phyloP scores from a whole-genome alignment of 1,284 basidiomycete species.

The Apiotrichum sp. region DNA sequence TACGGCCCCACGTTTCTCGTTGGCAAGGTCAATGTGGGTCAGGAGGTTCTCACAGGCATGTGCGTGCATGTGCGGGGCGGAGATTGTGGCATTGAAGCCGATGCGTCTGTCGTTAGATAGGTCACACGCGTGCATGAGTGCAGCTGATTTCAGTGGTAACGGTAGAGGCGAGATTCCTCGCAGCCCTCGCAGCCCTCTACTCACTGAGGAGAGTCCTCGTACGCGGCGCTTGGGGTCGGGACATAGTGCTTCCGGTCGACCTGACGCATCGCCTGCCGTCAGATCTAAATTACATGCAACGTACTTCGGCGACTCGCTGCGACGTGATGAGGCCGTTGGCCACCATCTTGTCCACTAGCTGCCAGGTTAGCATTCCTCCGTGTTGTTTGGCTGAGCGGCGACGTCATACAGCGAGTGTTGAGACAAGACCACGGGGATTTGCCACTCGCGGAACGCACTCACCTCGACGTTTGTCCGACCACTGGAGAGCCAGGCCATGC shows the following conservation, averaged over 20 bases:
- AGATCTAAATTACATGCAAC: not conserved
- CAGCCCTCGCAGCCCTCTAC: constrained; percentile 6
- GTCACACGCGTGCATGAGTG: too few species aligned
- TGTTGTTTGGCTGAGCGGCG: not conserved
- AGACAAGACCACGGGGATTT: not conserved
- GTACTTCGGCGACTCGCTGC: constrained; percentile 30
- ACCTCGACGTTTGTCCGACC: constrained; percentile 40
- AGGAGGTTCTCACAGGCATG: constrained; percentile 41
- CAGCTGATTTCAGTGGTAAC: too few species aligned
- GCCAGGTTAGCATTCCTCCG: constrained; percentile 1
- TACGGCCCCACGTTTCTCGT: constrained; percentile 20
- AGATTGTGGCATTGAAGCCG: constrained; percentile 46
- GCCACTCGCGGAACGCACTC: constrained; percentile 3
- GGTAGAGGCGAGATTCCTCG: not conserved
- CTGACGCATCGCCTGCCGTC: constrained; percentile 38
- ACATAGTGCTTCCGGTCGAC: constrained; percentile 45
- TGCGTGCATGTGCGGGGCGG: constrained; percentile 48
- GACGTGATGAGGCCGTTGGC: constrained; percentile 33
- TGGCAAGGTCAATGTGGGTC: constrained; percentile 20
- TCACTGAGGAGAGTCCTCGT: constrained; percentile 46
- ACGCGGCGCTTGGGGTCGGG: constrained; percentile 19
- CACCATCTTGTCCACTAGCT: constrained; percentile 41
- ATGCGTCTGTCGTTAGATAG: constrained; percentile 27
- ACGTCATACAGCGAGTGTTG: not conserved
- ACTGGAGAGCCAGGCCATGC: constrained; percentile 40